Base-by-base conservation (phyloP, 805 yeast species). In the Ogataea pilisensis region DNA sequence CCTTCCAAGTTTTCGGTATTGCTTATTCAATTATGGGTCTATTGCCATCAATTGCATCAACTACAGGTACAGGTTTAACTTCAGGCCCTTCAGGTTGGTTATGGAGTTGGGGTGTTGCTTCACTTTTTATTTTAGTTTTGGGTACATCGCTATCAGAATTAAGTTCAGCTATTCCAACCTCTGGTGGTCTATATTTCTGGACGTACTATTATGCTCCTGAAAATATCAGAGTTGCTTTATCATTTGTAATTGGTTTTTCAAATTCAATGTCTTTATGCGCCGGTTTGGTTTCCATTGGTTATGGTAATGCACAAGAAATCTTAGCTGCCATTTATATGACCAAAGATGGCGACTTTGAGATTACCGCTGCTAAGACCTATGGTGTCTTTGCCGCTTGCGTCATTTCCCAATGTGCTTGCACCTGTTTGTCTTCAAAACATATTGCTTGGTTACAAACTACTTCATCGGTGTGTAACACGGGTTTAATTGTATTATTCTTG, bases 21-120 rank as follows among this genome's bases (percentile, higher is more conserved):
- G 84, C 87, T 3, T 82, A 80, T 54, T 73, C 81, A 16, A 80
- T 83, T 55, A 82, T 83, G 87, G 85, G 87, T 8, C 60, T 82
- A 35, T 63, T 82, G 31, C 85, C 85, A 0, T 74, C 82, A 11
- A 76, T 81, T 37, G 75, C 85, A 0, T 74, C 85, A 2, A 68
- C 73, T 24, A 54, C 80, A 25, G 66, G 66, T 8, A 66, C 69
- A 35, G 82, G 82, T 16, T 64, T 82, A 12, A 60, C 73, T 25
- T 24, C 38, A 0, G 89, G 89, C 4, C 79, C 85, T 0, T 78
- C 72, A 8, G 78, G 82, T 5, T 68, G 80, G 42, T 68, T 81
- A 3, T 83, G 90, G 90, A 84, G 86, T 35, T 84, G 91, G 90
- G 60, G 79, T 35, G 53, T 78, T 13, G 71, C 85, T 26, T 71